Evolutionary conservation across 2,329 filamentous ascomycete species (phyloP).

Genomic region (Exophiala viscosa): DNA sequence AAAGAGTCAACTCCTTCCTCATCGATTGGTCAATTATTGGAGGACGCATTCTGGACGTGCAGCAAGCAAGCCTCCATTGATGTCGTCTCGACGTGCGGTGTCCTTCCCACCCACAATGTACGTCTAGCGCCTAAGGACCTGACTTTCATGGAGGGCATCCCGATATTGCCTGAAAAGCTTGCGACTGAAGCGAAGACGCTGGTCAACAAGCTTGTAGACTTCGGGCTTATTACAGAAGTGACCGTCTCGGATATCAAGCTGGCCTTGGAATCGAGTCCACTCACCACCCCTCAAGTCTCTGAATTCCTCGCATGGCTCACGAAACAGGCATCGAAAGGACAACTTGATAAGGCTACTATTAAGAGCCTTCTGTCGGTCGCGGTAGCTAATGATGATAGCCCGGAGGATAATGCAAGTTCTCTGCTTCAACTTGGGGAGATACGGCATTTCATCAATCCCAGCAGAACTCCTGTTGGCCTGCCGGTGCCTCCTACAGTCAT

Average conservation of each 20-base stretch:
- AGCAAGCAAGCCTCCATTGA: conserved; percentile 79
- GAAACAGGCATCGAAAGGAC: conserved; percentile 65
- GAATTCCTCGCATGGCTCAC: conserved; percentile 84
- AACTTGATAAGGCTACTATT: conserved; percentile 67
- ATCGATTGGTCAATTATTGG: conserved; percentile 78
- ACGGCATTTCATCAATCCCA: conserved; percentile 68
- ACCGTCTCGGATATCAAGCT: conserved; percentile 80
- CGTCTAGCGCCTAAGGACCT: conserved; percentile 68
- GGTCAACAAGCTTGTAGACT: conserved; percentile 74
- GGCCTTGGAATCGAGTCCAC: conserved; percentile 76
- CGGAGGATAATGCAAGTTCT: conserved; percentile 58
- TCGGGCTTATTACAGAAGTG: conserved; percentile 81
- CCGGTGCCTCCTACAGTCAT: conserved; percentile 79
- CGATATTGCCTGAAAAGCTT: conserved; percentile 75
- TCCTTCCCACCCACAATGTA: conserved; percentile 78
- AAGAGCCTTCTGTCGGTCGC: conserved; percentile 70
- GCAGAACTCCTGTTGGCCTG: conserved; percentile 73
- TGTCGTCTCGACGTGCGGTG: conserved; percentile 80
- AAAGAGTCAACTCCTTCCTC: conserved; percentile 83
- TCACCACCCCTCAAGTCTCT: conserved; percentile 71
- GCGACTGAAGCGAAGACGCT: conserved; percentile 66
- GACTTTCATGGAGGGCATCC: conserved; percentile 82
- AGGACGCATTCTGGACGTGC: conserved; percentile 94
- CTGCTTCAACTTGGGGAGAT: conserved; percentile 77
- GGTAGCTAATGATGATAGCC: conserved; percentile 55